A percentile compares a stretch with the other conserved stretches of the same genome.
Conservation (phyloP, 2,329 filamentous ascomycete genomes). For the Claviceps quebecensis region DNA sequence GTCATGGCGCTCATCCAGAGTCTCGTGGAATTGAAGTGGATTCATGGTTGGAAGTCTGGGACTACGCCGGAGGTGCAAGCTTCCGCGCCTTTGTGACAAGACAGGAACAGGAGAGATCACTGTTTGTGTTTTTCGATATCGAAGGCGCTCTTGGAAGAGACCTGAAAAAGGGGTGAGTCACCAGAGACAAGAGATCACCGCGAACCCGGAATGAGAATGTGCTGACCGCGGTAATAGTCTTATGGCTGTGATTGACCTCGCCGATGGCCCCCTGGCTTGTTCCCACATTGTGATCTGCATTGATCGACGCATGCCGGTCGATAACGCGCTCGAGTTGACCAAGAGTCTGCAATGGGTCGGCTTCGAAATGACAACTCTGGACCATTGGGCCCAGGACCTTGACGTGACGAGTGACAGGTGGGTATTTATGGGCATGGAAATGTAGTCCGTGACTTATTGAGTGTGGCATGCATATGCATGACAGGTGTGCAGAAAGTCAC, state of each 20-base stretch:
- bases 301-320: slow-evolving; percentile 51
- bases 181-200: neutral
- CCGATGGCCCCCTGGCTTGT: slow-evolving; percentile 62
- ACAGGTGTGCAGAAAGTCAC: neutral
- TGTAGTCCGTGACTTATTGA: slow-evolving; percentile 34
- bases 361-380: slow-evolving; percentile 69
- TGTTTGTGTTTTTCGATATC: slow-evolving; percentile 79
- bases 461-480: neutral
- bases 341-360: slow-evolving; percentile 89
- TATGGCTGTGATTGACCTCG: slow-evolving; percentile 82
- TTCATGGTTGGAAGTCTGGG: slow-evolving; percentile 67
- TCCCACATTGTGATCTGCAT: slow-evolving; percentile 67
- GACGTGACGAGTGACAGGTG: slow-evolving; percentile 63
- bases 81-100: slow-evolving; percentile 77
- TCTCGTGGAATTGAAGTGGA: slow-evolving; percentile 27
- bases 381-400: slow-evolving; percentile 53
- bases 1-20: slow-evolving; percentile 14
- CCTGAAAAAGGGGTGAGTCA: slow-evolving; percentile 71
- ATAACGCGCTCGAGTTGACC: slow-evolving; percentile 52
- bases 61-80: slow-evolving; percentile 70
- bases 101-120: slow-evolving; percentile 52
- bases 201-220: neutral
- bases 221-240: slow-evolving; percentile 39
- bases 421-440: slow-evolving; percentile 81
- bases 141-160: slow-evolving; percentile 56